Evolutionary conservation across 2,329 filamentous ascomycete genomes (phyloP), one percentile per base, ranked within the genome.

Genomic region (Alternaria dauci): DNA sequence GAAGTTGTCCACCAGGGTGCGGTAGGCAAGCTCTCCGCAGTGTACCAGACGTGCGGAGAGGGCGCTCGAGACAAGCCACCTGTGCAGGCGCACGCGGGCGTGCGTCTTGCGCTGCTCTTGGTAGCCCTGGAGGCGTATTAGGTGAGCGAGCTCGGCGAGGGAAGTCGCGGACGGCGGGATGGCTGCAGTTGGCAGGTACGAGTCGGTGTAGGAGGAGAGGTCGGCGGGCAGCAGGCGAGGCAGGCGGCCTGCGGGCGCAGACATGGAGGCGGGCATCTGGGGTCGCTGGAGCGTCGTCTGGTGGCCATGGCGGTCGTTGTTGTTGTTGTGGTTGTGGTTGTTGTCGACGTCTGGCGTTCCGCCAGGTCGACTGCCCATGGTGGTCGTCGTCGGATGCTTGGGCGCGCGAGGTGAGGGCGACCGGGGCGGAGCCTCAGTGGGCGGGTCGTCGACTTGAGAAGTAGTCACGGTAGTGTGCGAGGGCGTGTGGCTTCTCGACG

Each of bases 51-150:
- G 89, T 61, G 90, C 88, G 66, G 89, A 92, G 60, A 93, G 82
- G 39, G 91, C 91, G 43, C 89, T 91, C 20, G 90, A 91, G 54
- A 94, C 87, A 62, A 94, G 82, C 73, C 87, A 91, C 73, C 89
- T 85, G 76, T 93, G 90, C 54, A 95, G 84, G 58, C 91, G 89
- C 66, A 91, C 83, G 68, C 91, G 86, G 46, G 89, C 91, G 74
- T 90, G 89, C 66, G 86, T 84, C 80, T 91, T 88, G 83, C 92
- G 91, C 83, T 90, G 90, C 83, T 92, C 89, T 79, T 94, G 91
- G 76, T 93, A 93, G 72, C 89, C 91, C 75, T 91, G 91, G 63
- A 93, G 82, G 62, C 91, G 88, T 66, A 93, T 90, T 70, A 94
- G 80, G 77, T 93, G 91, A 52, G 91, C 91, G 67, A 94, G 86